Base-by-base conservation (phyloP, 768 basidiomycete species). In the Terana coerulea region DNA sequence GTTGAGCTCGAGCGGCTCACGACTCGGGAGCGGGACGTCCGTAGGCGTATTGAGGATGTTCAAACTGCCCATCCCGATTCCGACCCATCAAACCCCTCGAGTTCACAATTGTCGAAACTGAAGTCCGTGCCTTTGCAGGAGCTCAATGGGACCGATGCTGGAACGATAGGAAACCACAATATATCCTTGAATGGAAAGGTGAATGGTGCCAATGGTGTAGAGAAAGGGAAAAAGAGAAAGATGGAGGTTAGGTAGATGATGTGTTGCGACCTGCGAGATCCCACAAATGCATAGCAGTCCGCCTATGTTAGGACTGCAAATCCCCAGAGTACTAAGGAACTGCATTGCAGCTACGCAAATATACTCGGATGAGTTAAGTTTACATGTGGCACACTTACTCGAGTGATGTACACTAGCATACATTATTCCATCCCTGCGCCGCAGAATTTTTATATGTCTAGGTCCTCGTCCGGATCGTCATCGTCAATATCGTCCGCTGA, bases 401-500 rank as follows among this genome's bases (percentile, higher is more conserved):
- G n/a, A n/a, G n/a, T n/a, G n/a, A n/a, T n/a, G n/a, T n/a, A n/a
- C n/a, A n/a, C n/a, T n/a, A n/a, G n/a, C n/a, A 35, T n/a, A 35
- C 33, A 35, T 35, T 35, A n/a, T 35, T 35, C 33, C n/a, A 35
- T 35, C 33, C 10, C n/a, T 35, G 11, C 11, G 17, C n/a, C n/a
- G 33, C 33, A 10, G 33, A 10, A 10, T 22, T n/a, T 10, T 33
- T 35, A 54, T 11, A 58, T 37, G 49, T 58, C 53, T 15, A 54
- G 41, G 34, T 58, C 56, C 64, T 95, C 94, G 59, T 97, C 94
- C 19, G 94, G 94, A 72, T 97, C 94, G 49, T 95, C 94, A 49
- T 95, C 94, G 63, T 97, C 94, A 45, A 95, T 80, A 58, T 97
- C 94, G 62, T 97, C 94, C 24, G 88, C 92, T 24, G 90, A 91